These are phyloP conservation scores for Podaxis sp. DNA, from an alignment of 768 basidiomycete genomes.

Conservation along the genomic window DNA sequence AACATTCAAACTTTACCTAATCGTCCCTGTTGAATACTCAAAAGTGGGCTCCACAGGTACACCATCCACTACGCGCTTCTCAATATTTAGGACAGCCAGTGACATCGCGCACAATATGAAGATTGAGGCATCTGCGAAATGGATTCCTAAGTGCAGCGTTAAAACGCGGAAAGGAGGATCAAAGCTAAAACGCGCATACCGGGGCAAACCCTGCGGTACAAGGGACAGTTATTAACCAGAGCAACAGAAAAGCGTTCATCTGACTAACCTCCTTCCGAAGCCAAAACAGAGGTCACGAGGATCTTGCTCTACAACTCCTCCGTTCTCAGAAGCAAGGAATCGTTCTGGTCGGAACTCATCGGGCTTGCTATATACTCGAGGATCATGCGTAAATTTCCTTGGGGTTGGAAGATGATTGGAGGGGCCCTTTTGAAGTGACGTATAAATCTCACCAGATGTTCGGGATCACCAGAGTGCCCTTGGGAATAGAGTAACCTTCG, in stretches of 20 bases:
- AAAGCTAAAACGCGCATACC: slow-evolving; percentile 27
- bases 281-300: slow-evolving; percentile 66
- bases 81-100: slow-evolving; percentile 50
- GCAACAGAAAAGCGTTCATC: slow-evolving; percentile 1
- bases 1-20: slow-evolving; percentile 40
- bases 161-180: neutral
- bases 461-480: slow-evolving; percentile 49
- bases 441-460: slow-evolving; percentile 44
- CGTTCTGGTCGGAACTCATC: slow-evolving; percentile 59
- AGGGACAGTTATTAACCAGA: slow-evolving; percentile 5
- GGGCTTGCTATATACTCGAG: slow-evolving; percentile 51
- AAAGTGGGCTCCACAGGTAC: slow-evolving; percentile 48
- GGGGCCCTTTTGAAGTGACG: neutral
- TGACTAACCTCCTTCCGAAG: slow-evolving; percentile 60
- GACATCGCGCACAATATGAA: slow-evolving; percentile 53
- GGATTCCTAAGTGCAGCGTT: slow-evolving; percentile 34
- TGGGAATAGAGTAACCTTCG: slow-evolving; percentile 60
- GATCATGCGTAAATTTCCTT: slow-evolving; percentile 55
- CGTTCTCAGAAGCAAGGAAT: slow-evolving; percentile 43
- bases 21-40: slow-evolving; percentile 60
- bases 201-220: slow-evolving; percentile 41
- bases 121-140: slow-evolving; percentile 53
- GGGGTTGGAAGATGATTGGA: neutral
- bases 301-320: slow-evolving; percentile 45
- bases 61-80: slow-evolving; percentile 44